phyloP scores from a whole-genome alignment of 2,329 filamentous ascomycete species.

The Monilinia polystroma region DNA sequence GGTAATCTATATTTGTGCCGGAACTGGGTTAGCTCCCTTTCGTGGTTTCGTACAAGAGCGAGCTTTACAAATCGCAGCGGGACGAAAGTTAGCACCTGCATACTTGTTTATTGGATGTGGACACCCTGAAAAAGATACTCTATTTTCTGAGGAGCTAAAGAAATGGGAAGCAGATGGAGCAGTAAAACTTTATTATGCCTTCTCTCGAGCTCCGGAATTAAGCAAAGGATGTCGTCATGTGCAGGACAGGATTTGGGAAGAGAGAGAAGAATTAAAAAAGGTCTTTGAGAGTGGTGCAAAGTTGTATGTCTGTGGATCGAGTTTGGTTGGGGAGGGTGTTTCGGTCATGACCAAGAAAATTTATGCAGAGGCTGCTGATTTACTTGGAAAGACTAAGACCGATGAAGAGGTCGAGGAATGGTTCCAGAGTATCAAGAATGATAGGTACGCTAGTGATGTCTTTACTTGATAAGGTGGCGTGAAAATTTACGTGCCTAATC shows the following conservation, averaged over 20 bases:
- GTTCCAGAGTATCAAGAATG: slow-evolving; percentile 22
- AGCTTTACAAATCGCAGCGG: slow-evolving; percentile 16
- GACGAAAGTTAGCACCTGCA: slow-evolving; percentile 31
- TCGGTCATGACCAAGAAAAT: slow-evolving; percentile 23
- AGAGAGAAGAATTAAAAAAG: slow-evolving; percentile 19
- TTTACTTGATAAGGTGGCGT: slow-evolving; percentile 13
- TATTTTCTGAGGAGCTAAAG: slow-evolving; percentile 45
- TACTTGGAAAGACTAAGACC: slow-evolving; percentile 13
- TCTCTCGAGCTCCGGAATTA: slow-evolving; percentile 13
- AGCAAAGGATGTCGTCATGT: slow-evolving; percentile 23
- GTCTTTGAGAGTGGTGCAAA: slow-evolving; percentile 25
- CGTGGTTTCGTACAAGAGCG: slow-evolving; percentile 39
- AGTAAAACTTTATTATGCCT: slow-evolving; percentile 23
- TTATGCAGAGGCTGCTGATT: slow-evolving; percentile 13
- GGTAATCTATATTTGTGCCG: slow-evolving; percentile 39
- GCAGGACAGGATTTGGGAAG: slow-evolving; percentile 26
- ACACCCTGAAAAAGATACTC: slow-evolving; percentile 43
- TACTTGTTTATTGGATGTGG: slow-evolving; percentile 52
- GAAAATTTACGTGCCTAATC: background rate
- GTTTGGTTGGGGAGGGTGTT: slow-evolving; percentile 21
- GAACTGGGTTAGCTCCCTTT: slow-evolving; percentile 40
- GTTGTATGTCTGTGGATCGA: slow-evolving; percentile 26
- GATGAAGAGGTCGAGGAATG: slow-evolving; percentile 26
- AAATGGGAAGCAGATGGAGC: slow-evolving; percentile 30
- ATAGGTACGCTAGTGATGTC: slow-evolving; percentile 26